Conservation (phyloP, 495 filamentous ascomycete species). For the Xylaria sp. region DNA sequence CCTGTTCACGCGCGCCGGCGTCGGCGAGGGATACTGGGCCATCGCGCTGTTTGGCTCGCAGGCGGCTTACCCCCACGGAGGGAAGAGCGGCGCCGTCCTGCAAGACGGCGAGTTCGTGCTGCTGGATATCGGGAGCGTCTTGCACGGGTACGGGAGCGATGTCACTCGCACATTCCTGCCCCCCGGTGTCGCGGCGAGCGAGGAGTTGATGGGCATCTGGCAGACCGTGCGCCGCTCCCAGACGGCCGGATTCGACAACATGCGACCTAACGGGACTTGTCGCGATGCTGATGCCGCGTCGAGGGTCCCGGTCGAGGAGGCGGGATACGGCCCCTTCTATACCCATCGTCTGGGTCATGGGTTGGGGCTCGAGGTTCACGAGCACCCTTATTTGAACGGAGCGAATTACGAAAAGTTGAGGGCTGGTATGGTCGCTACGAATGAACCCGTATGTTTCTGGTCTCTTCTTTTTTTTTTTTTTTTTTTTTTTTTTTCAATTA, state of each 20-base stretch:
- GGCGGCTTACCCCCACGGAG: constrained; percentile 40
- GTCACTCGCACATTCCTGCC: constrained; percentile 40
- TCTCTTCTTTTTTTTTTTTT: too few species aligned
- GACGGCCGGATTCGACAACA: constrained; percentile 31
- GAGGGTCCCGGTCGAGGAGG: constrained; percentile 31
- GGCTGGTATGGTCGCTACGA: constrained; percentile 37
- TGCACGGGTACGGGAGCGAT: constrained; percentile 42
- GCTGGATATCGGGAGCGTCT: constrained; percentile 39
- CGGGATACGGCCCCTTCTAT: constrained; percentile 36
- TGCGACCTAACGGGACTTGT: constrained; percentile 33
- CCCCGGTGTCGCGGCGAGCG: constrained; percentile 21
- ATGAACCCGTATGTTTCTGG: constrained; percentile 41
- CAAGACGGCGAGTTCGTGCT: constrained; percentile 37
- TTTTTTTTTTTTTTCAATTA: too few species aligned
- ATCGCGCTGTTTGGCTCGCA: constrained; percentile 38
- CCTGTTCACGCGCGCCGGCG: constrained; percentile 37
- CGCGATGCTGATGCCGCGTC: constrained; percentile 35
- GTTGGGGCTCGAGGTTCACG: constrained; percentile 39
- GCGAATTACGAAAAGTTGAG: constrained; percentile 38
- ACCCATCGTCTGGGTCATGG: constrained; percentile 42
- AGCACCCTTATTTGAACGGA: constrained; percentile 43
- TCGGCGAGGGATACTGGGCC: constrained; percentile 36
- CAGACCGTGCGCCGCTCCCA: constrained; percentile 34
- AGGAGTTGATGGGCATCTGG: constrained; percentile 38
- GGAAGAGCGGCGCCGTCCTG: constrained; percentile 31